A percentile compares a stretch with the other conserved stretches of the same genome.
These are phyloP conservation scores for Microascus cirrosus DNA, from an alignment of 2,329 filamentous ascomycete species.

Conservation along the genomic window DNA sequence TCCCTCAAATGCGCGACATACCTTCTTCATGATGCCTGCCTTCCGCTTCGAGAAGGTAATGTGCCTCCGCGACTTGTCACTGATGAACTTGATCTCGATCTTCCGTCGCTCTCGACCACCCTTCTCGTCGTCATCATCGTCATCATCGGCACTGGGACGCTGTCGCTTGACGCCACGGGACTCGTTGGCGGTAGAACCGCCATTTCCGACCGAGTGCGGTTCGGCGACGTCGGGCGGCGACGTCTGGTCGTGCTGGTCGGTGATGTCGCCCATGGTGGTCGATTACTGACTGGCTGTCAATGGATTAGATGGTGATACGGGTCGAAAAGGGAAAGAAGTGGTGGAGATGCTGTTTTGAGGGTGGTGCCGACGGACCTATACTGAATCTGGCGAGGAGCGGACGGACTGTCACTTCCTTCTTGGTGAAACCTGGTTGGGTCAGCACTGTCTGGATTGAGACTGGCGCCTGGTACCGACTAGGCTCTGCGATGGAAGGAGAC, in stretches of 20 bases:
- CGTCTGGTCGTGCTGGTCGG: conserved; percentile 65
- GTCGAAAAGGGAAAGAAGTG: conserved; percentile 39
- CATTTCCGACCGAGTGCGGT: conserved; percentile 61
- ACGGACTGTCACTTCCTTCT: conserved; percentile 31
- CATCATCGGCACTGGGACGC: conserved; percentile 80
- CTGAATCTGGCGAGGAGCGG: conserved; percentile 51
- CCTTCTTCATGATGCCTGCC: conserved; percentile 99
- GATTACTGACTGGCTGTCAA: conserved; percentile 6
- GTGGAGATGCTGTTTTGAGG: conserved; percentile 56
- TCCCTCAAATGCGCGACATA: conserved; percentile 31
- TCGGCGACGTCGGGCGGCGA: conserved; percentile 67
- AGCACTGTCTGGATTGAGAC: conserved; percentile 27
- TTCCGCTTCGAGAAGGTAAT: conserved; percentile 99
- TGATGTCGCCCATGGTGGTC: conserved; percentile 63
- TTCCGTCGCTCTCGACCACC: conserved; percentile 94
- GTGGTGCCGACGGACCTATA: conserved; percentile 55
- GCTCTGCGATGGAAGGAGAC: conserved; percentile 23
- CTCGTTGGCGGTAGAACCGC: conserved; percentile 52
- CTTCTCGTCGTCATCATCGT: conserved; percentile 97
- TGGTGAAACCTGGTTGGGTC: conserved; percentile 45
- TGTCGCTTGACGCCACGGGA: conserved; percentile 81
- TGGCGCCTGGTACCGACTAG: conserved; percentile 15
- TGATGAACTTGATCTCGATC: conserved; percentile 99
- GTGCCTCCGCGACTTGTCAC: conserved; percentile 97
- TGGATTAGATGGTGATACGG: conserved; percentile 26